A percentile compares a stretch with the other conserved stretches of the same genome.
Conservation (phyloP, 306 rosid species). For the Quercus dentata region DNA sequence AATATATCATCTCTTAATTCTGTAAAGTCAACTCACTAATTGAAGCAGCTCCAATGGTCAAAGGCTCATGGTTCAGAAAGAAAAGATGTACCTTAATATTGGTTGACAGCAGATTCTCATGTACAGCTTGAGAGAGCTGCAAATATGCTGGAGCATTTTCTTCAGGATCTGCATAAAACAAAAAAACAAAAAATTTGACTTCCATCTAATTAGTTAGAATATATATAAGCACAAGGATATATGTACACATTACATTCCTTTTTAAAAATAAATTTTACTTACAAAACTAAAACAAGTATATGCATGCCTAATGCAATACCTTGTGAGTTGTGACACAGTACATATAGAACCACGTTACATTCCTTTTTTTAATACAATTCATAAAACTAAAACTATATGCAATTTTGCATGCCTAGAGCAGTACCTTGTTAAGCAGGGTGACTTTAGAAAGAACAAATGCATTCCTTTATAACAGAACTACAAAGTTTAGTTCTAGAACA, state of each 20-base stretch:
- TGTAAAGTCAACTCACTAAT: not conserved
- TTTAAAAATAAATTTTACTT: no score
- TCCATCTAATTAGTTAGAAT: not conserved
- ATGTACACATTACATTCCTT: not conserved
- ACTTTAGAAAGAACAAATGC: conserved; percentile 23
- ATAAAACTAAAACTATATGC: not conserved
- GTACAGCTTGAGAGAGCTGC: conserved; percentile 42
- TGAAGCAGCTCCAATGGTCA: not conserved
- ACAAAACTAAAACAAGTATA: no score
- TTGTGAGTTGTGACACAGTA: no score
- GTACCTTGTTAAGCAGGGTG: conserved; percentile 48
- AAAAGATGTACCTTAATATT: conserved; percentile 38
- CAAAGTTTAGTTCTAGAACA: not conserved
- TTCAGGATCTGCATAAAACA: conserved; percentile 45
- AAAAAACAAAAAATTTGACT: no score
- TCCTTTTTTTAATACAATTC: not conserved
- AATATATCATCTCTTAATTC: not conserved
- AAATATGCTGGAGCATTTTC: conserved; percentile 49
- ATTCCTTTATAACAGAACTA: not conserved
- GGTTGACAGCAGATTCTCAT: conserved; percentile 52
- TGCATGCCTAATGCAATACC: no score
- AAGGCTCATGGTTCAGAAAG: not conserved
- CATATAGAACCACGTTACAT: no score
- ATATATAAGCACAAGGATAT: not conserved
- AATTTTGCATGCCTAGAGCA: not conserved